Conservation (phyloP, 2,329 filamentous ascomycete species). For the Trichocomaceae sp. region DNA sequence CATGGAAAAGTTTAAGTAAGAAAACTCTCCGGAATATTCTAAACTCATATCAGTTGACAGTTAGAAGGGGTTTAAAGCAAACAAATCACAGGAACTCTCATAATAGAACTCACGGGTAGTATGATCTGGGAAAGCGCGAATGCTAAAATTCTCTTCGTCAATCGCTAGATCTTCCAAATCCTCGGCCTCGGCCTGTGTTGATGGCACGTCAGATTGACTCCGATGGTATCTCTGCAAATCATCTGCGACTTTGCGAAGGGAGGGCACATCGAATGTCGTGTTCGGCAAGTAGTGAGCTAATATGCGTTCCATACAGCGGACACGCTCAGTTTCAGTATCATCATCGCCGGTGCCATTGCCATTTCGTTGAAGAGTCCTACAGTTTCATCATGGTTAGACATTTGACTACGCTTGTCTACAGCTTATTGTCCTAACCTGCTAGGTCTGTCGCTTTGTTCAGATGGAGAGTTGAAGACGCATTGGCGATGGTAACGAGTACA, state of each 20-base stretch:
- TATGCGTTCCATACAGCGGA: slow-evolving; percentile 43
- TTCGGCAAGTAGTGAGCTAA: slow-evolving; percentile 45
- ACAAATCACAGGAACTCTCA: neutral
- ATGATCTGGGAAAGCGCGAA: slow-evolving; percentile 35
- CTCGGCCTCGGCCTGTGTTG: slow-evolving; percentile 27
- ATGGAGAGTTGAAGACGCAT: slow-evolving; percentile 43
- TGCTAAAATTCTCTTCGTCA: slow-evolving; percentile 37
- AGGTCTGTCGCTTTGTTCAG: slow-evolving; percentile 28
- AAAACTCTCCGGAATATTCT: slow-evolving; percentile 43
- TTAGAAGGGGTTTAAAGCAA: neutral
- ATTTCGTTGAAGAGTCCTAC: slow-evolving; percentile 23
- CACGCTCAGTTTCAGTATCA: slow-evolving; percentile 30
- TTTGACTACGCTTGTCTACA: slow-evolving; percentile 18
- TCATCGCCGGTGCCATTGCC: slow-evolving; percentile 29
- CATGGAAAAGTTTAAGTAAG: slow-evolving; percentile 40
- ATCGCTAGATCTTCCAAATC: slow-evolving; percentile 37
- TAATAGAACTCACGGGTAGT: slow-evolving; percentile 28
- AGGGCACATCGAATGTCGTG: slow-evolving; percentile 37
- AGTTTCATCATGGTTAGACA: slow-evolving; percentile 17
- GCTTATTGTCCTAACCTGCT: slow-evolving; percentile 18
- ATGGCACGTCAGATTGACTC: slow-evolving; percentile 24
- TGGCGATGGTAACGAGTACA: slow-evolving; percentile 47
- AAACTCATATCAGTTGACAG: neutral
- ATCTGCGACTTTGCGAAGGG: slow-evolving; percentile 39
- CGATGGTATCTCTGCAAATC: slow-evolving; percentile 36